phyloP scores from a whole-genome alignment of 2,329 filamentous ascomycete species.

The Fusarium fracticaudum region DNA sequence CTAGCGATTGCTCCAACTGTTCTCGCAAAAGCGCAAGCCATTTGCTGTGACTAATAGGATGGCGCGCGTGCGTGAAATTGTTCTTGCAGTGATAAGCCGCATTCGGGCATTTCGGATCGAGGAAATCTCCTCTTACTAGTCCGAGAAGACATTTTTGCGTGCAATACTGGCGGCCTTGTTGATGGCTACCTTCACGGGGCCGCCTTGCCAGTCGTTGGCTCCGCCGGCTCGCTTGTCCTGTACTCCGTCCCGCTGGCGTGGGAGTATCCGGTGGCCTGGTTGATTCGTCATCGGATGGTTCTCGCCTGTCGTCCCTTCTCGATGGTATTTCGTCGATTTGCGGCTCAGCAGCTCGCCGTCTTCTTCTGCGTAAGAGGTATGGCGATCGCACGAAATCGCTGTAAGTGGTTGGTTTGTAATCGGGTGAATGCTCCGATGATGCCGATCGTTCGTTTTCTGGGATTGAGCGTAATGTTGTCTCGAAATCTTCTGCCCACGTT shows the following conservation, averaged over 20 bases:
- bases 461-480: not conserved
- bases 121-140: not conserved
- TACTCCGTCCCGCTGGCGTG: not conserved
- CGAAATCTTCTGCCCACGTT: not conserved
- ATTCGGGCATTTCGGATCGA: not conserved
- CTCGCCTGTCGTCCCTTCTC: not conserved
- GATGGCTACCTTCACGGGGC: fast-evolving
- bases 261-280: not conserved
- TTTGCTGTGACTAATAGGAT: not conserved
- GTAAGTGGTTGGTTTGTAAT: not conserved
- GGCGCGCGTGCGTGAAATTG: too few relatives aligned
- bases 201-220: not conserved
- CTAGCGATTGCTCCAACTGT: not conserved
- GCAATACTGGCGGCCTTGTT: not conserved
- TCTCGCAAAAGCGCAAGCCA: not conserved
- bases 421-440: not conserved
- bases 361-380: not conserved
- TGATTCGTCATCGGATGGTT: not conserved
- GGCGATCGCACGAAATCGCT: not conserved
- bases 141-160: not conserved
- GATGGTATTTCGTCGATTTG: not conserved
- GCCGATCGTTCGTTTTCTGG: not conserved
- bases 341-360: not conserved
- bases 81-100: too few relatives aligned
- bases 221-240: not conserved